Evolutionary conservation across 2,329 filamentous ascomycete species (phyloP).

Genomic region (Trichoderma endophyticum): DNA sequence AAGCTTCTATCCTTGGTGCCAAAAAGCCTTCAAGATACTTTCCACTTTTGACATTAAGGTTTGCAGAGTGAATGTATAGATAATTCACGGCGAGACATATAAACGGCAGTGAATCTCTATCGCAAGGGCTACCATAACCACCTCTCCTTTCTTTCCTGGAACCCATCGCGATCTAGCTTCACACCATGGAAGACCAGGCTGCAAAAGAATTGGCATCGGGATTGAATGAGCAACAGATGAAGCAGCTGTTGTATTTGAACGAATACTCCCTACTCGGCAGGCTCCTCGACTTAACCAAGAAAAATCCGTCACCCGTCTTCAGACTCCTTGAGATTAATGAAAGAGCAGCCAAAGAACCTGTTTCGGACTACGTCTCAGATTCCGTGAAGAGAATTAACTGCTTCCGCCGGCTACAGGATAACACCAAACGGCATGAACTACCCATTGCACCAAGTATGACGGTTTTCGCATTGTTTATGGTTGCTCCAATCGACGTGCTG

Average conservation of each 20-base stretch:
- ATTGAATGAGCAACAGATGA: not conserved
- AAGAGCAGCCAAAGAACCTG: not conserved
- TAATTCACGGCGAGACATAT: not conserved
- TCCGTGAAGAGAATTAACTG: rapidly evolving
- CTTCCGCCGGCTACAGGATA: not conserved
- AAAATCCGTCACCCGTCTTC: not conserved
- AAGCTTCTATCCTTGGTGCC: not conserved
- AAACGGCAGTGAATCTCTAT: not conserved
- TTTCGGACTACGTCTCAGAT: not conserved
- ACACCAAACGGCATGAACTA: not conserved
- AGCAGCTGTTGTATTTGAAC: not conserved
- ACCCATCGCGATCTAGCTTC: not conserved
- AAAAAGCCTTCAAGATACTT: not conserved
- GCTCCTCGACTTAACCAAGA: not conserved
- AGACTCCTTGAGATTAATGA: not conserved
- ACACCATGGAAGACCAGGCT: not conserved
- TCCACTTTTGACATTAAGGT: not conserved
- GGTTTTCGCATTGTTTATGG: not conserved
- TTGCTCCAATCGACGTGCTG: not conserved
- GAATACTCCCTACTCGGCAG: not conserved
- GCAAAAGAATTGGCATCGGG: not conserved
- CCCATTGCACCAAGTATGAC: not conserved
- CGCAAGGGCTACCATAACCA: not conserved
- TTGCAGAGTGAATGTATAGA: not conserved
- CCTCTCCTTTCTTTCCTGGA: not conserved